phyloP scores from a whole-genome alignment of 2,329 filamentous ascomycete genomes.

The Colletotrichum graminicola region DNA sequence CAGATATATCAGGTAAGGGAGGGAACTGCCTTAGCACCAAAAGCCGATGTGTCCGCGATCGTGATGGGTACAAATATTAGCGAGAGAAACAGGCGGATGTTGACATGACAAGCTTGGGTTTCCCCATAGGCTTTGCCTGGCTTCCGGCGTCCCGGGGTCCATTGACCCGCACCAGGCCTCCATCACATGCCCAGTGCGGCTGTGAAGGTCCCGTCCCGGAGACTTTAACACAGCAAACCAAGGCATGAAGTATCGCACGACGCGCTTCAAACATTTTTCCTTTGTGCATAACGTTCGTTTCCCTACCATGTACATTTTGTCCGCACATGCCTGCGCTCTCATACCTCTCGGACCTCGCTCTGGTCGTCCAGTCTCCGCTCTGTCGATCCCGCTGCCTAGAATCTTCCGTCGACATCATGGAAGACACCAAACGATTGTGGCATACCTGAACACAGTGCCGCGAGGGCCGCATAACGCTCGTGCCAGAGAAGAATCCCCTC shows the following conservation, averaged over 20 bases:
- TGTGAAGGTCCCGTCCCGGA: background rate
- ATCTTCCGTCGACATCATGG: constrained; percentile 36
- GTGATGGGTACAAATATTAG: too few species aligned
- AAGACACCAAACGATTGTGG: constrained; percentile 31
- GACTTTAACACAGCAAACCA: background rate
- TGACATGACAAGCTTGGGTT: too few species aligned
- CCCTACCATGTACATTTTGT: constrained; percentile 1
- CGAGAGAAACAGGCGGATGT: too few species aligned
- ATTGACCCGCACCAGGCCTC: too few species aligned
- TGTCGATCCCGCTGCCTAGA: constrained; percentile 11
- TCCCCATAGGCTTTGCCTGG: too few species aligned
- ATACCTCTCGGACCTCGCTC: background rate
- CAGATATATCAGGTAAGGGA: background rate
- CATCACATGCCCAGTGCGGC: too few species aligned
- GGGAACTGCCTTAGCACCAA: too few species aligned
- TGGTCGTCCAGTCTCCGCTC: constrained; percentile 23
- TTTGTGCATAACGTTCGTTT: background rate
- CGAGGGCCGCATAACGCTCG: background rate
- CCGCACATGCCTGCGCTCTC: background rate
- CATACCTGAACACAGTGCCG: constrained; percentile 1
- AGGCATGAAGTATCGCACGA: background rate
- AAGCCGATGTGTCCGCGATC: too few species aligned
- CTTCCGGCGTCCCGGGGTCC: too few species aligned
- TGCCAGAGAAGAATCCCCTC: constrained; percentile 17
- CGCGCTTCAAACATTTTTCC: background rate